These are phyloP conservation scores for Fusarium solani-melongenae DNA, from an alignment of 2,329 filamentous ascomycete species.

Conservation along the genomic window DNA sequence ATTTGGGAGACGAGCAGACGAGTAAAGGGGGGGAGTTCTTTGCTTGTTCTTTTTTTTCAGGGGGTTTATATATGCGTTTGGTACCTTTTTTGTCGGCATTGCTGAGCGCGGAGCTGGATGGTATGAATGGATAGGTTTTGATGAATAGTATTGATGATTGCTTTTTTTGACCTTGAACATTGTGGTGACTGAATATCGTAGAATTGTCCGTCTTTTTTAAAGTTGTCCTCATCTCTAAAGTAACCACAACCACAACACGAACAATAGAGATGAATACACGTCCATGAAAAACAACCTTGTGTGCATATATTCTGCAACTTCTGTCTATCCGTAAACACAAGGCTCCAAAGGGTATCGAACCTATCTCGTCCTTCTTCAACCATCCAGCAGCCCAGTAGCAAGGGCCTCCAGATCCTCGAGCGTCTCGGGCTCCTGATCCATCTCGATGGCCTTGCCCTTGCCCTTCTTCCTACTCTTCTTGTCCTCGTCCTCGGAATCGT, in stretches of 20 bases:
- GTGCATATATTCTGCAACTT: constrained; percentile 20
- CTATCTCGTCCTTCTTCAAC: constrained; percentile 40
- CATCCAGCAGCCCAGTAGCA: constrained; percentile 76
- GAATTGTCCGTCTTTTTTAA: too few species aligned
- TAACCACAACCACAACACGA: not conserved
- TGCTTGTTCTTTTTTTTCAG: constrained; percentile 6
- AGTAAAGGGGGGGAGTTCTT: not conserved
- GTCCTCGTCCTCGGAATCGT: constrained; percentile 68
- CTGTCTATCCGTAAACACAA: constrained; percentile 35
- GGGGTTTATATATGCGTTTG: constrained; percentile 18
- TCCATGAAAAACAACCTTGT: constrained; percentile 10
- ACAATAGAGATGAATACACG: not conserved
- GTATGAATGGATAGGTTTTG: constrained; percentile 19
- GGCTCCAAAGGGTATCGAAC: constrained; percentile 45
- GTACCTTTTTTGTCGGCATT: constrained; percentile 9
- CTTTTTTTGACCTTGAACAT: not conserved
- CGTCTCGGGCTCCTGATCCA: constrained; percentile 78
- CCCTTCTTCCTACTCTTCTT: constrained; percentile 52
- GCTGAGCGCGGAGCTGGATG: constrained; percentile 32
- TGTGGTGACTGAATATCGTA: not conserved
- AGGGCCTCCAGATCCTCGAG: constrained; percentile 82
- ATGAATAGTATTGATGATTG: constrained; percentile 7
- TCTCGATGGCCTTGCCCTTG: constrained; percentile 68
- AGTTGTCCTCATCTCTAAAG: not conserved
- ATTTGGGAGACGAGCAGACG: constrained; percentile 53